Base-by-base conservation (phyloP, 192 early-diverging fungal genomes). In the Coemansia sp. region DNA sequence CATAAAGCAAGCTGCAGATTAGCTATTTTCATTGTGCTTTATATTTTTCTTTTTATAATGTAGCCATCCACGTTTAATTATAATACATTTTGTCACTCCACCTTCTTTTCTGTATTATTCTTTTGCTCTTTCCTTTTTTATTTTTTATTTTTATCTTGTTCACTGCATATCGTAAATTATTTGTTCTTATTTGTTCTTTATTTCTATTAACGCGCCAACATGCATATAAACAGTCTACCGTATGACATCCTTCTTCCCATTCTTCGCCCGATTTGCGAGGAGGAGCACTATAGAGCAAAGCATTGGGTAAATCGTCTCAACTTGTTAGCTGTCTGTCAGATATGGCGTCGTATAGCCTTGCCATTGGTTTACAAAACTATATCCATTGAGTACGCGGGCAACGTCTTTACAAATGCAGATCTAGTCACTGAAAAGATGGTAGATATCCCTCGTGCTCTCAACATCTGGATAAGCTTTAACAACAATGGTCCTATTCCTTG, bases 321-420 rank as follows among this genome's bases (percentile, higher is more conserved):
- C 11, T 14, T 59, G 5, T 5, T 59, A 38, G 57, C 57, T 9
- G 57, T 59, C 39, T 59, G 57, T 38, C 57, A 16, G 7, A 2
- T 3, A 19, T 59, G 57, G 57, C 32, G 57, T 4, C 17, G 8
- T 10, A 9, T 59, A 0, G 57, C 57, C 4, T 8, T 59, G 32
- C 57, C 57, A 19, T n/a, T 59, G 57, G 57, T 41, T 9, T 59
- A 40, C 39, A 59, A 41, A 59, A 59, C n/a, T 9, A 16, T 59
- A 4, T 59, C 57, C 4, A 41, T 59, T 13, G 57, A 59, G 37
- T 16, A 19, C 14, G 40, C 25, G 16, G 38, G n/a, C 16, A 59
- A 41, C 2, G 39, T 59, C 9, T 16, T 16, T 10, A 59, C 57
- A 16, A 59, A 59, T 11, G n/a, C 39, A 12, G 57, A 59, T 38